These are phyloP conservation scores for Candida buenavistaensis DNA, from an alignment of 1,139 yeast species.

Conservation along the genomic window DNA sequence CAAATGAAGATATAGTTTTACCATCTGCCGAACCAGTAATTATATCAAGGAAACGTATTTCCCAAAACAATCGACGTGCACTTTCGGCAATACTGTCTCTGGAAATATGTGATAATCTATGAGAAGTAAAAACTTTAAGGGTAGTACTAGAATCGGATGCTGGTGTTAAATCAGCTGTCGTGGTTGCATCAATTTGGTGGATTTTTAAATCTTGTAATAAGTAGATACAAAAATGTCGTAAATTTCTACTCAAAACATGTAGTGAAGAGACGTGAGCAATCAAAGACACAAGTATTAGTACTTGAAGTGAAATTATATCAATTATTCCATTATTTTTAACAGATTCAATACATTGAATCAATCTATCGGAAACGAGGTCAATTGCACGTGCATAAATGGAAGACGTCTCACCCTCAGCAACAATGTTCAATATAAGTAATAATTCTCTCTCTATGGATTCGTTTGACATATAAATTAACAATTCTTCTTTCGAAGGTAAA, in stretches of 20 bases:
- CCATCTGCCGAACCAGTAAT: constrained; percentile 55
- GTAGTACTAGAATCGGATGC: constrained; percentile 7
- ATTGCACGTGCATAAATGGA: constrained; percentile 33
- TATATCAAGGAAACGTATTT: constrained; percentile 47
- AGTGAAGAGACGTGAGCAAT: constrained; percentile 48
- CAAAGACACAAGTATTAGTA: constrained; percentile 36
- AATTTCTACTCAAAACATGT: constrained; percentile 39
- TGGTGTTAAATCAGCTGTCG: constrained; percentile 8
- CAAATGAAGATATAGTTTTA: constrained; percentile 39
- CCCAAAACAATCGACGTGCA: constrained; percentile 50
- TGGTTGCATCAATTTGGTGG: constrained; percentile 28
- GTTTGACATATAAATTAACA: constrained; percentile 27
- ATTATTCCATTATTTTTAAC: constrained; percentile 21
- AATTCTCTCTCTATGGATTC: constrained; percentile 37
- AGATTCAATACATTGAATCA: constrained; percentile 33
- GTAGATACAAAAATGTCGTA: constrained; percentile 40
- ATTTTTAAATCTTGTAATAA: constrained; percentile 34
- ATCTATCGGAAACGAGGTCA: constrained; percentile 31
- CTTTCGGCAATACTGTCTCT: constrained; percentile 25
- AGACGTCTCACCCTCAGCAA: constrained; percentile 45
- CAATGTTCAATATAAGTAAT: constrained; percentile 43
- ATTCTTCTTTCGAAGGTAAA: constrained; percentile 36
- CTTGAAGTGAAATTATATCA: constrained; percentile 45
- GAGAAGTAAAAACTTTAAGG: constrained; percentile 13
- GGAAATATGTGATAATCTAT: constrained; percentile 19